Base-by-base conservation (phyloP, 371 early-diverging fungal genomes). In the Apophysomyces variabilis region DNA sequence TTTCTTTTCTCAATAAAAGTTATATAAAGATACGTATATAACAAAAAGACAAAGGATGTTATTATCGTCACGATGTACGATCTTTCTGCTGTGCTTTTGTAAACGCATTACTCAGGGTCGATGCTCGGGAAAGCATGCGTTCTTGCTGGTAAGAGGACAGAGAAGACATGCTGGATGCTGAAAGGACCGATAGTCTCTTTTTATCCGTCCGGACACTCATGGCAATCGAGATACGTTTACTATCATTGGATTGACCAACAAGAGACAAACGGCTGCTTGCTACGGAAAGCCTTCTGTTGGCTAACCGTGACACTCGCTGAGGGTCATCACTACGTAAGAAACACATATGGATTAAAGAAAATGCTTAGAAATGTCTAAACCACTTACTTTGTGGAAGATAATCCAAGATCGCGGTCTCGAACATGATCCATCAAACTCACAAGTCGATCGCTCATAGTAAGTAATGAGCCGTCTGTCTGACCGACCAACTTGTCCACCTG, bases 101-200 rank as follows among this genome's bases (percentile, higher is more conserved):
- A 9, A 78, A 61, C 18, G 72, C 78, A 37, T 65, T 66, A 16
- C 78, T 79, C 21, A 82, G 62, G 38, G 70, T 65, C 26, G 83
- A 76, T 4, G 74, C 80, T 57, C 69, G 71, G 3, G 76, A 59
- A 12, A 82, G 69, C 75, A 82, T 78, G 26, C 75, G 66, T 37
- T 79, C 80, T 58, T 82, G 83, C n/a, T 82, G 83, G 43, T 78
- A 78, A 1, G 80, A 78, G 12, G 80, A 82, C 14, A 82, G 62
- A 12, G 80, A 79, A 3, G 83, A 79, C n/a, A 82, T 70, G 58
- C 78, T 79, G 6, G 78, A 71, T 5, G 73, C 71, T 11, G 83
- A 82, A 26, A 78, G 72, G 6, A 79, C 50, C 0, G 80, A 78
- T 69, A 78, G 66, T 1, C 78, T 76, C 39, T 75, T 80, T 58